A percentile compares a stretch with the other conserved stretches of the same genome.
These are phyloP conservation scores for Blastobotrys arbuscula DNA, from an alignment of 1,139 yeast genomes.

Conservation along the genomic window DNA sequence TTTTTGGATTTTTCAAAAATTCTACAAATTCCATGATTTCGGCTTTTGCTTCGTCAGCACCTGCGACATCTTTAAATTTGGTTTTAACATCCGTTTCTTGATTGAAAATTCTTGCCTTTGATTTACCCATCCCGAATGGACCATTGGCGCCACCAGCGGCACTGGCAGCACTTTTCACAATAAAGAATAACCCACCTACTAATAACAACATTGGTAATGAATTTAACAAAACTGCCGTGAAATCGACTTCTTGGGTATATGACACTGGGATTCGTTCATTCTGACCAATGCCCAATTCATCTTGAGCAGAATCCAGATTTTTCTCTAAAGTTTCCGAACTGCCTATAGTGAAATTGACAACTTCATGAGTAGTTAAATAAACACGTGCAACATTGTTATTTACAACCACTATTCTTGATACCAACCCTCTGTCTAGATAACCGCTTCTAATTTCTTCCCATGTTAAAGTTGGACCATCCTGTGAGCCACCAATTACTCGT, in stretches of 20 bases:
- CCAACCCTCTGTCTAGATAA: conserved; percentile 79
- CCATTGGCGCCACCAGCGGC: conserved; percentile 36
- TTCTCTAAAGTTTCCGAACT: conserved; percentile 85
- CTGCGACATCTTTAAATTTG: conserved; percentile 90
- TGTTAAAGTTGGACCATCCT: conserved; percentile 40
- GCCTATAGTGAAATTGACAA: conserved; percentile 67
- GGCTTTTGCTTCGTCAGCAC: conserved; percentile 92
- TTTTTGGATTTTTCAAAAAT: conserved; percentile 83
- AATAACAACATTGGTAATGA: conserved; percentile 79
- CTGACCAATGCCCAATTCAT: conserved; percentile 58
- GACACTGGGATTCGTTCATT: conserved; percentile 74
- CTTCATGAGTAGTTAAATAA: conserved; percentile 24
- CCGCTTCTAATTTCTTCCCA: conserved; percentile 87
- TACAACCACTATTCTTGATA: conserved; percentile 66
- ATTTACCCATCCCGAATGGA: conserved; percentile 59
- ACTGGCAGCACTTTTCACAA: conserved; percentile 48
- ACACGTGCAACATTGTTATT: conserved; percentile 71
- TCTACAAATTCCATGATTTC: conserved; percentile 97
- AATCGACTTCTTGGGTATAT: conserved; percentile 55
- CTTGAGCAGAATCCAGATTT: conserved; percentile 71
- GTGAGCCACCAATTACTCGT: conserved; percentile 8
- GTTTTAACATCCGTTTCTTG: conserved; percentile 86
- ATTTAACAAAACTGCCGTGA: conserved; percentile 54
- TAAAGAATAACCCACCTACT: conserved; percentile 79
- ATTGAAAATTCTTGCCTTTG: conserved; percentile 81